phyloP scores from a whole-genome alignment of 176 grass and related monocot genomes.

The Triticum turgidum region DNA sequence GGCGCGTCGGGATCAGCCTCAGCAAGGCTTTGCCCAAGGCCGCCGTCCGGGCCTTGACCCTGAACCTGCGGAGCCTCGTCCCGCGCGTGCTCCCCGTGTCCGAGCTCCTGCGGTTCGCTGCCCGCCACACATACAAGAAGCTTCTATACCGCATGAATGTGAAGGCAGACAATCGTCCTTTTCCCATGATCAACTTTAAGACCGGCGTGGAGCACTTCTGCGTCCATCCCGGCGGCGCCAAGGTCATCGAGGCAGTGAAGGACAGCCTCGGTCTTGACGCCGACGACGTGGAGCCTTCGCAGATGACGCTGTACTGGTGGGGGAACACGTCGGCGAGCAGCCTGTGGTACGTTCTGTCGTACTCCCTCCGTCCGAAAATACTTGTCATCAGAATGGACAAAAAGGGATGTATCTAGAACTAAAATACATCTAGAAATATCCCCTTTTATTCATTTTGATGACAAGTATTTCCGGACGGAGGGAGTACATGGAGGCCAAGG shows the following conservation, averaged over 20 bases:
- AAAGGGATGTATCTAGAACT: too few species aligned
- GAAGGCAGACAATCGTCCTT: neutral
- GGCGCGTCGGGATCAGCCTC: neutral
- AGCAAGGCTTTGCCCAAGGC: neutral
- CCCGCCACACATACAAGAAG: neutral
- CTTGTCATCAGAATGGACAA: too few species aligned
- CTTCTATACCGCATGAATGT: neutral
- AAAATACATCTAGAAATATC: too few species aligned
- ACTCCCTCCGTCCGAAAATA: too few species aligned
- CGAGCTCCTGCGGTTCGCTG: neutral
- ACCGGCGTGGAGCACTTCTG: slow-evolving; percentile 64
- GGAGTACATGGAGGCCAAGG: too few species aligned
- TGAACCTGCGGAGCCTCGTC: neutral
- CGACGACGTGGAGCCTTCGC: slow-evolving; percentile 50
- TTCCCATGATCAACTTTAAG: slow-evolving; percentile 38
- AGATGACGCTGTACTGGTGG: slow-evolving; percentile 75
- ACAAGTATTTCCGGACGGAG: too few species aligned
- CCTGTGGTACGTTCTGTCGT: slow-evolving; percentile 50
- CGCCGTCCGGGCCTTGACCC: neutral
- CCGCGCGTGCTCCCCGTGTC: neutral
- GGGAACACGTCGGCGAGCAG: slow-evolving; percentile 75
- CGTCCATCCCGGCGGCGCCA: slow-evolving; percentile 62
- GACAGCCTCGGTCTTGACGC: slow-evolving; percentile 43
- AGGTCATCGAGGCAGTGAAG: slow-evolving; percentile 61
- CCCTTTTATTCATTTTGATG: too few species aligned